These are phyloP conservation scores for Daldinia sp. DNA, from an alignment of 2,329 filamentous ascomycete species.

Conservation along the genomic window DNA sequence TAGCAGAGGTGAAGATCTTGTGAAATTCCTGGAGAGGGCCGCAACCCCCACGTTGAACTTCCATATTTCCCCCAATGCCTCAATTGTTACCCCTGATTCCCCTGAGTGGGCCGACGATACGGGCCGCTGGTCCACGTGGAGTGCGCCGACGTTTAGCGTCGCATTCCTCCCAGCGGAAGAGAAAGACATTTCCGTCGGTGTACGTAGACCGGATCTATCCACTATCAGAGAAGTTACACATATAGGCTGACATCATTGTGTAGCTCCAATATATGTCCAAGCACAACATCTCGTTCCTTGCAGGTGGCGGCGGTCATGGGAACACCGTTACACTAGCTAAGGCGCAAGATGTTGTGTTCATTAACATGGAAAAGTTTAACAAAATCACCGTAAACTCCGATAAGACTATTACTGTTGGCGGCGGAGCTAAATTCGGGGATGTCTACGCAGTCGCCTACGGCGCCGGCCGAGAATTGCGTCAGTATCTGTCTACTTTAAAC, in stretches of 20 bases:
- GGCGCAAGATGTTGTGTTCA: slow-evolving; percentile 19
- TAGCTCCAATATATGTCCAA: slow-evolving; percentile 29
- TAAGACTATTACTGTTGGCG: slow-evolving; percentile 16
- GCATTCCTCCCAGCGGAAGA: slow-evolving; percentile 27
- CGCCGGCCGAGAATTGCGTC: slow-evolving; percentile 24
- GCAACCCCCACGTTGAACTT: slow-evolving; percentile 12
- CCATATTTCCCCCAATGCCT: slow-evolving; percentile 15
- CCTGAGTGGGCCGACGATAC: slow-evolving; percentile 19
- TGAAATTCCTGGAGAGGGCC: slow-evolving; percentile 10
- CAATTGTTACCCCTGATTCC: slow-evolving; percentile 16
- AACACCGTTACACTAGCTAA: slow-evolving; percentile 15
- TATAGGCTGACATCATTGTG: not conserved
- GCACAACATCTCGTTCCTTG: slow-evolving; percentile 28
- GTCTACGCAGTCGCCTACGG: slow-evolving; percentile 13
- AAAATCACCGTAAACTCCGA: slow-evolving; percentile 20
- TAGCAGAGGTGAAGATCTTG: slow-evolving; percentile 24
- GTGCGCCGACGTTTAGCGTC: slow-evolving; percentile 17
- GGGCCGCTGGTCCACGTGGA: slow-evolving; percentile 24
- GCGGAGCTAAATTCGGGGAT: slow-evolving; percentile 13
- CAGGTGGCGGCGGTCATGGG: slow-evolving; percentile 25
- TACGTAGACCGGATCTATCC: slow-evolving; percentile 10
- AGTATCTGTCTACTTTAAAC: not conserved
- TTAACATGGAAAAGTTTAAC: slow-evolving; percentile 27
- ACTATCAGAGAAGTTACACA: not conserved
- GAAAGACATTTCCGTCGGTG: slow-evolving; percentile 19